Percentiles rank a stretch among this genome's conserved stretches.
Conservation (phyloP, 345 rosid genomes). For the Citropsis articulata region DNA sequence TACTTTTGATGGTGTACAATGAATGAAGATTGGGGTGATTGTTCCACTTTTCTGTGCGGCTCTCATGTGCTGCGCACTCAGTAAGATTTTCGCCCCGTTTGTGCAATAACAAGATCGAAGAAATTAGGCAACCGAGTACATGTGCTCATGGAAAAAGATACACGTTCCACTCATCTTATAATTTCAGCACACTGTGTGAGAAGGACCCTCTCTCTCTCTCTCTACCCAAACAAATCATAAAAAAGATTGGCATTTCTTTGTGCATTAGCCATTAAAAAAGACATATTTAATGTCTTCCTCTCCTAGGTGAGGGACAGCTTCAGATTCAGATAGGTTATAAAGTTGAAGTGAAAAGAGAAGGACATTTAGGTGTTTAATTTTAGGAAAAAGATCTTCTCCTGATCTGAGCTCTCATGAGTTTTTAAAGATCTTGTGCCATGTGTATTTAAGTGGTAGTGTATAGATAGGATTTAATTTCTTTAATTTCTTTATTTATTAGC, state of each 20-base stretch:
- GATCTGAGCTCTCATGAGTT: too few species aligned
- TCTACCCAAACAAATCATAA: neutral
- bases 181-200: neutral
- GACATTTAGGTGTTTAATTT: too few species aligned
- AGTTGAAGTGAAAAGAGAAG: too few species aligned
- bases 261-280: neutral
- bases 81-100: neutral
- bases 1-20: too few species aligned
- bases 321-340: too few species aligned
- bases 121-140: neutral
- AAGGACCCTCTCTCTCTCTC: neutral
- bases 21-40: neutral
- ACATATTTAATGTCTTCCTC: too few species aligned
- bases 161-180: conserved; percentile 7
- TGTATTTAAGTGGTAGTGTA: too few species aligned
- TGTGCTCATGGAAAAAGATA: neutral
- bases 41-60: neutral
- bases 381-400: too few species aligned
- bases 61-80: neutral
- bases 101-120: neutral
- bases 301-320: too few species aligned
- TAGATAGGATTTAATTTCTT: too few species aligned
- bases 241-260: neutral
- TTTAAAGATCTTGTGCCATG: too few species aligned
- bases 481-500: too few species aligned